Evolutionary conservation across 2,329 filamentous ascomycete species (phyloP), one percentile per base, ranked within the genome.

Genomic region (Claviceps fusiformis): DNA sequence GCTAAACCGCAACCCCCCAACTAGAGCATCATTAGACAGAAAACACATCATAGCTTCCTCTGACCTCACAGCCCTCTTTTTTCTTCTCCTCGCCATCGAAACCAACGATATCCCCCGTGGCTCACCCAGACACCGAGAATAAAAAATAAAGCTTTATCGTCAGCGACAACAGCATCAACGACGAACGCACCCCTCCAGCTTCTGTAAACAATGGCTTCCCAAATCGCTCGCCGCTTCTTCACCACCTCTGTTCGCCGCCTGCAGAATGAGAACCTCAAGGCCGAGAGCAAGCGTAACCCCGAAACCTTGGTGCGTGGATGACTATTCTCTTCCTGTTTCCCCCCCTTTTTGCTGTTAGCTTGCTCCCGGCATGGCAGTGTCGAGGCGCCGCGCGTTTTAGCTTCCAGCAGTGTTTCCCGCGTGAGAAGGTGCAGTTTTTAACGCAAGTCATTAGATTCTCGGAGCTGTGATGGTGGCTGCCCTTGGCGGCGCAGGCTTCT

Each of bases 381-480:
- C 24, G 24, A 24, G 24, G 24, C 24, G 35, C 35, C 35, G 35
- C 35, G 35, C 39, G 1, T 41, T 41, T n/a, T 2, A 5, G 5
- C 13, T 5, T 15, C 37, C 68, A 39, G 47, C 31, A 24, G 7
- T 3, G 10, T 6, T 5, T 29, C 19, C 19, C 5, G 19, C 6
- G n/a, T 27, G 27, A 35, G 29, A 27, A 44, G 6, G 29, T 33
- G 29, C 46, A 33, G 35, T 37, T 37, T 13, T 50, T 55, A 37
- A 53, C 45, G 45, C 24, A 9, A 19, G 44, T 43, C 57, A 37
- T 13, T 19, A 97, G 93, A 83, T 97, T 67, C 86, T 98, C 62
- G 81, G 91, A 61, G 88, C 83, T 68, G 85, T 97, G 71, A 95
- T 97, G 89, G 84, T 86, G 65, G 85, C 85, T 70, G 87, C 89